Evolutionary conservation across 2,329 filamentous ascomycete species (phyloP), one percentile per base, ranked within the genome.

Genomic region (Fusarium clavum): DNA sequence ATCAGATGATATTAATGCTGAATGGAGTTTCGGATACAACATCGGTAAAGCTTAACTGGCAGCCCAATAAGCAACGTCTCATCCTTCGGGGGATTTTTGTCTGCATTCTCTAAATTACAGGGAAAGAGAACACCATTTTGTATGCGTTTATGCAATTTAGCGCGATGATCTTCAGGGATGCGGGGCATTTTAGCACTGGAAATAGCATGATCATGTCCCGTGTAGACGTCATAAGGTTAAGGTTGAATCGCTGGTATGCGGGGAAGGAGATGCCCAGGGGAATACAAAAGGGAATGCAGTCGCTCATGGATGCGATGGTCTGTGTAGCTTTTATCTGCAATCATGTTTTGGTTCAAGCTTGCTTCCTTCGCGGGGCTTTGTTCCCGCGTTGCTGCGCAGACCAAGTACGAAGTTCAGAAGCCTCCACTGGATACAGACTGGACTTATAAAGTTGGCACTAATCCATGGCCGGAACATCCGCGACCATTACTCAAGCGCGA

Each of bases 381-480:
- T 7, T 57, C 49, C 18, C 46, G 49, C 0, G 41, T 45, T 12
- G 48, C 18, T 20, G 65, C 69, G 0, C 69, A 72, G 24, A 69
- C 53, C 10, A 78, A 79, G 1, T 83, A 84, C 72, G 64, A 77
- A 25, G 76, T 80, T 0, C 75, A 81, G 59, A 79, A 73, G 10
- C 81, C 82, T 16, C 83, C 82, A 0, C 79, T 85, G 4, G 82
- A 84, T 65, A 87, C 84, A 4, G 79, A 82, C 11, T 88, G 86
- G 86, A 88, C 86, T 2, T 77, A 81, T 57, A 77, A 82, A 8
- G 83, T 87, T 22, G 86, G 86, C 34, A 86, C 80, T 2, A 78
- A 84, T 41, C 85, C 86, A 0, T 88, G 87, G 87, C 85, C 85
- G 4, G 85, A 89, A 51, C 83, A 89, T 67, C 87, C 87, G 12